Evolutionary conservation across 2,329 filamentous ascomycete genomes (phyloP).

Genomic region (Fusarium albosuccineum): DNA sequence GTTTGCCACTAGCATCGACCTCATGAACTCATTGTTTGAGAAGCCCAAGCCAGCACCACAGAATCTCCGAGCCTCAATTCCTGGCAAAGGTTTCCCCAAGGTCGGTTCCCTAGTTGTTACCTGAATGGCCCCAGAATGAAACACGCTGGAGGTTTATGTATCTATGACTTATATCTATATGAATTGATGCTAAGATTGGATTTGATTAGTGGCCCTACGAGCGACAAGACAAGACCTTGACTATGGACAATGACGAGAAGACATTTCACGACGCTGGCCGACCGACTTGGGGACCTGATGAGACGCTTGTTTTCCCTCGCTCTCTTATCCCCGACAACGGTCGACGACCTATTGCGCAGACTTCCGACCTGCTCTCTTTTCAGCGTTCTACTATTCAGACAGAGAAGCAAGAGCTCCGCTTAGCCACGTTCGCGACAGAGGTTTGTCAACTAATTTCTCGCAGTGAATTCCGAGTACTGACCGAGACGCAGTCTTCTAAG

Average conservation of each 20-base stretch:
- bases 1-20: conserved; percentile 90
- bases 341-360: conserved; percentile 45
- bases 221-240: conserved; percentile 78
- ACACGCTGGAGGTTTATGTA: conserved; percentile 49
- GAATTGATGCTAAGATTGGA: conserved; percentile 61
- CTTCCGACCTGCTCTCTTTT: conserved; percentile 50
- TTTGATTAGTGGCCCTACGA: conserved; percentile 84
- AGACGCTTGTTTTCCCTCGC: conserved; percentile 74
- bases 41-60: conserved; percentile 72
- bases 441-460: conserved; percentile 47
- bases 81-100: conserved; percentile 81
- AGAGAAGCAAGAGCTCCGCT: conserved; percentile 73
- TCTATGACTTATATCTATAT: conserved; percentile 47
- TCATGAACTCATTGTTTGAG: conserved; percentile 95
- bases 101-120: conserved; percentile 75
- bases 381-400: conserved; percentile 66
- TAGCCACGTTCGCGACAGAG: conserved; percentile 73
- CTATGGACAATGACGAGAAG: conserved; percentile 74
- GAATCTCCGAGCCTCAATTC: conserved; percentile 64
- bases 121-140: conserved; percentile 48
- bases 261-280: conserved; percentile 80
- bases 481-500: conserved; percentile 63
- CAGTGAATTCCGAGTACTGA: conserved; percentile 14
- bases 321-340: conserved; percentile 55
- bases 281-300: conserved; percentile 82